These are phyloP conservation scores for Lactarius psammicola DNA, from an alignment of 768 basidiomycete species.

Conservation along the genomic window DNA sequence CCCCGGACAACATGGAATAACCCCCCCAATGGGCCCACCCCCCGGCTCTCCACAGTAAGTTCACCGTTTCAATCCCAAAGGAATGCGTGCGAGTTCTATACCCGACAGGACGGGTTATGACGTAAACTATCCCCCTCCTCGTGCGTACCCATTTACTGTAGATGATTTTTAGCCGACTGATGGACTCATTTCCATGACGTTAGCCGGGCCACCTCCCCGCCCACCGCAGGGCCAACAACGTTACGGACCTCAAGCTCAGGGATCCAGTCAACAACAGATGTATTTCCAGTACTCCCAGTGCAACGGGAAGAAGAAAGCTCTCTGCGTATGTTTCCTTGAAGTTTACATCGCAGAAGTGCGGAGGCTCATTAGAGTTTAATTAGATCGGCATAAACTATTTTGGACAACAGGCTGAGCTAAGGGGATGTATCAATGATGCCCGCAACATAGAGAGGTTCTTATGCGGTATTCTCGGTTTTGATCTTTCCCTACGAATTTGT, in stretches of 20 bases:
- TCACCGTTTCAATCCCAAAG: slow-evolving; percentile 2
- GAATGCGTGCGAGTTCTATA: not conserved
- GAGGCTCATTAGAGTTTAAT: not conserved
- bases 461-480: slow-evolving; percentile 32
- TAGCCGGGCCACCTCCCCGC: slow-evolving; percentile 34
- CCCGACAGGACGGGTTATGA: slow-evolving; percentile 10
- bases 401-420: slow-evolving; percentile 42
- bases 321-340: slow-evolving; percentile 42
- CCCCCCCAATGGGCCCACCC: slow-evolving; percentile 21
- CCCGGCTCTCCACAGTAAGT: slow-evolving; percentile 27
- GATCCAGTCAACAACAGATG: slow-evolving; percentile 39
- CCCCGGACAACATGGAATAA: slow-evolving; percentile 5
- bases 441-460: slow-evolving; percentile 52
- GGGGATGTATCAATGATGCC: slow-evolving; percentile 62
- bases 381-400: slow-evolving; percentile 58
- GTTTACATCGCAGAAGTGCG: not conserved
- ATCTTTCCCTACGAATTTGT: not conserved
- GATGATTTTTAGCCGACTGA: not conserved
- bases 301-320: slow-evolving; percentile 52
- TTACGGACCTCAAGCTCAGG: slow-evolving; percentile 46
- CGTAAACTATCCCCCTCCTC: slow-evolving; percentile 30
- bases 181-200: not conserved
- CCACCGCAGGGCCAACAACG: slow-evolving; percentile 41
- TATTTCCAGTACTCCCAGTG: slow-evolving; percentile 59
- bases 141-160: slow-evolving; percentile 29